Percentiles rank a stretch among this genome's conserved stretches.
Evolutionary conservation across 177 flowering plant genomes (phyloP).

Genomic region (Vitis hybrid): DNA sequence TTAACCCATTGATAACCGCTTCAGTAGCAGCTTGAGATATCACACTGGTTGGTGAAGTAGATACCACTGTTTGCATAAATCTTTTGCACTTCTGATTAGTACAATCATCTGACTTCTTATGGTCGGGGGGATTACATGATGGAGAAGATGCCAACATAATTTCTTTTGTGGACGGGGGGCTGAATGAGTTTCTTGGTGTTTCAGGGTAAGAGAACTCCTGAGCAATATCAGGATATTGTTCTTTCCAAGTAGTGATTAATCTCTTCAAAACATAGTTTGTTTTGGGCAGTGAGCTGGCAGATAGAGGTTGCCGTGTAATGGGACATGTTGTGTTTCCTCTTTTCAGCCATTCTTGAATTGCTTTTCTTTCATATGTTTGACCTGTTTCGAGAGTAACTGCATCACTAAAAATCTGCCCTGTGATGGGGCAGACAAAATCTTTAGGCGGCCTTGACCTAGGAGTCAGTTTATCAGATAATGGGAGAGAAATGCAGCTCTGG

Average conservation of each 20-base stretch:
- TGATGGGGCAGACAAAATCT: slow-evolving; percentile 81
- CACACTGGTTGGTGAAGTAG: slow-evolving; percentile 69
- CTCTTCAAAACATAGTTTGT: slow-evolving; percentile 76
- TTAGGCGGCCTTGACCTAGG: slow-evolving; percentile 61
- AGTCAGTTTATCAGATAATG: slow-evolving; percentile 46
- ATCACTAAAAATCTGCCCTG: slow-evolving; percentile 64
- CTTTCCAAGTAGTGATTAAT: slow-evolving; percentile 74
- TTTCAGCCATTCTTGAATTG: slow-evolving; percentile 81
- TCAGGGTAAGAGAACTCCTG: slow-evolving; percentile 55
- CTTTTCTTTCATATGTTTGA: slow-evolving; percentile 80
- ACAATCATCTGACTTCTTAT: slow-evolving; percentile 19
- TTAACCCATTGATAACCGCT: slow-evolving; percentile 51
- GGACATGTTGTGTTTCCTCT: slow-evolving; percentile 81
- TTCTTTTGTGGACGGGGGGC: slow-evolving; percentile 29
- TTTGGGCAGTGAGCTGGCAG: slow-evolving; percentile 56
- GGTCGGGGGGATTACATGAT: slow-evolving; percentile 18
- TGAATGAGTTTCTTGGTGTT: slow-evolving; percentile 44
- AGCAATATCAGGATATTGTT: slow-evolving; percentile 68
- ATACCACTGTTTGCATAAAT: slow-evolving; percentile 32
- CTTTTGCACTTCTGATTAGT: slow-evolving; percentile 33
- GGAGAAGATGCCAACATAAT: slow-evolving; percentile 23
- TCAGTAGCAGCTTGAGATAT: slow-evolving; percentile 74
- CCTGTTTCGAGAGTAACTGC: slow-evolving; percentile 92
- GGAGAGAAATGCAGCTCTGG: slow-evolving; percentile 42
- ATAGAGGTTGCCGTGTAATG: slow-evolving; percentile 68